Evolutionary conservation across 139 green algal genomes (phyloP), one percentile per base, ranked within the genome.

Genomic region (Volvox reticuliferus): DNA sequence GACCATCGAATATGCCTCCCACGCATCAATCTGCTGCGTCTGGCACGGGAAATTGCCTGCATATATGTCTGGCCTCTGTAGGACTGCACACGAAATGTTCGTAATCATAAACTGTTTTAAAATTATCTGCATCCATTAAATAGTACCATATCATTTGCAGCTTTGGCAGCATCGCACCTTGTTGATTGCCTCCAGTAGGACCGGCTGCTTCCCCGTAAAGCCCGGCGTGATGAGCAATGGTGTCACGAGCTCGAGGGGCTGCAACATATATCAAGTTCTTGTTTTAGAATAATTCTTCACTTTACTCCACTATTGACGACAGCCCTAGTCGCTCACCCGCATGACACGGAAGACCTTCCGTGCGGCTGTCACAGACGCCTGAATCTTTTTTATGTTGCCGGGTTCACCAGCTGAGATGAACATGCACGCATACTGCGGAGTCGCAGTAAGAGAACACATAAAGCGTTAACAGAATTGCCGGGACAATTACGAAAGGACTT

Each of bases 281-380:
- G n/a, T n/a, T n/a, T n/a, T n/a, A n/a, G n/a, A n/a, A n/a, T 9
- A 55, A 55, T 55, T 55, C 44, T 55, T 55, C 44, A 55, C 44
- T 55, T 55, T 9, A 9, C 9, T 5, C 44, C 44, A 9, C 44
- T 55, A 5, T 55, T 55, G 44, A 55, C 44, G 62, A 83, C 18
- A 89, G 17, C 2, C 76, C 76, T 44, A 82, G 33, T 32, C 32
- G 1, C 78, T 55, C 75, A 96, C 95, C 89, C 93, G 90, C 91
- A 99, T 95, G 87, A 99, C 91, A 37, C 97, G 94, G 86, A 99
- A 99, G 1, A 99, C 93, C 84, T 99, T 99, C 62, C 97, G 93
- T 0, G 97, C 97, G 16, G 96, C 96, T 33, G 97, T 97, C 9
- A 99, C 96, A 13, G 95, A 97, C 0, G 94, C 95, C 90, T 99